phyloP scores from a whole-genome alignment of 2,329 filamentous ascomycete species.

The Phialemonium atrogriseum region DNA sequence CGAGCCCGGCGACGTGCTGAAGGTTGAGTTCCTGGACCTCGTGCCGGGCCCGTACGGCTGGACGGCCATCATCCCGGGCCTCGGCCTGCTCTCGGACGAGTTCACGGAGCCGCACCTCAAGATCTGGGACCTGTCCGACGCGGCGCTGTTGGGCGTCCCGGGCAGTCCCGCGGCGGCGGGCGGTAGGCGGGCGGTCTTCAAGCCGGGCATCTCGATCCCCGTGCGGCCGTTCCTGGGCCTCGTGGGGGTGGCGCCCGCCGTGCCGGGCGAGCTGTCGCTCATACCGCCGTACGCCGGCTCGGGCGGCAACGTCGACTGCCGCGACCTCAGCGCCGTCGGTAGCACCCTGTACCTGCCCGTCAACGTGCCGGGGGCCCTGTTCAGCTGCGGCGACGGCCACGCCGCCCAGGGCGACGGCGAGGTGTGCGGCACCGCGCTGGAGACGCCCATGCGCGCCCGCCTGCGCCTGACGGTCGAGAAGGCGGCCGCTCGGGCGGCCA shows the following conservation, averaged over 20 bases:
- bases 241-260: conserved; percentile 39
- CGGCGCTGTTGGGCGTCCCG: conserved; percentile 5
- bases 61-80: conserved; percentile 41
- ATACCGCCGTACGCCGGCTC: conserved; percentile 39
- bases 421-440: conserved; percentile 47
- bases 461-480: conserved; percentile 40
- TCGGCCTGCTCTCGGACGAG: conserved; percentile 41
- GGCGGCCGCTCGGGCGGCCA: conserved; percentile 27
- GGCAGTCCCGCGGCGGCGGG: conserved; percentile 17
- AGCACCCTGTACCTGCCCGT: conserved; percentile 40
- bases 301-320: conserved; percentile 48
- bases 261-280: conserved; percentile 34
- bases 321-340: conserved; percentile 34
- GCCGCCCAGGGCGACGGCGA: conserved; percentile 47
- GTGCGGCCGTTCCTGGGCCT: conserved; percentile 43
- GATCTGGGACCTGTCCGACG: conserved; percentile 34
- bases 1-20: conserved; percentile 41
- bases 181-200: conserved; percentile 33
- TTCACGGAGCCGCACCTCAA: conserved; percentile 34
- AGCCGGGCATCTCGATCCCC: conserved; percentile 37
- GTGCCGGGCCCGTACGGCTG: conserved; percentile 38
- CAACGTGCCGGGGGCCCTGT: conserved; percentile 38
- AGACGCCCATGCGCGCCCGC: conserved; percentile 41
- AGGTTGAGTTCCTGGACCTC: conserved; percentile 39
- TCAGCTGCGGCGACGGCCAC: conserved; percentile 47